Conservation (phyloP, 2,329 filamentous ascomycete species). For the Diaporthe eres region DNA sequence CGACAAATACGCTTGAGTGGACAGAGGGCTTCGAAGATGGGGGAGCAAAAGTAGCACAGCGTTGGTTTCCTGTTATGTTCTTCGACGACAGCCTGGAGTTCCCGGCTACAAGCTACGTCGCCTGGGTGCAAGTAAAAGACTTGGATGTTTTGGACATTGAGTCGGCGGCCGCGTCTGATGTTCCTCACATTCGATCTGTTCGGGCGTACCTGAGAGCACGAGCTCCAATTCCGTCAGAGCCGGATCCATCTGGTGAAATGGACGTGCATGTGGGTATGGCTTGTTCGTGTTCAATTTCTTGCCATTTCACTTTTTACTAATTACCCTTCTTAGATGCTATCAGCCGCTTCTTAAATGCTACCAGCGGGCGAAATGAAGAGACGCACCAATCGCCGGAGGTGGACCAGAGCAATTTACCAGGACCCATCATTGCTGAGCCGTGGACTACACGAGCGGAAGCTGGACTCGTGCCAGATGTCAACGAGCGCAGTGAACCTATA, state of each 20-base stretch:
- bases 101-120: not conserved
- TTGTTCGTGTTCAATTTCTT: conserved; percentile 13
- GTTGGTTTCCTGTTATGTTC: conserved; percentile 1
- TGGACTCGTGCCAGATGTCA: not conserved
- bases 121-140: not conserved
- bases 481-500: not conserved
- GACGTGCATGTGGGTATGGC: not conserved
- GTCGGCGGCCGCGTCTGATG: not conserved
- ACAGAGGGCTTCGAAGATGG: conserved; percentile 11
- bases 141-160: conserved; percentile 3
- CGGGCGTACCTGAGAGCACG: not conserved
- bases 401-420: not conserved
- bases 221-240: not conserved
- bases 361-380: not conserved
- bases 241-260: not conserved
- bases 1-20: conserved; percentile 1
- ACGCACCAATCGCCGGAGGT: not conserved
- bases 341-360: not conserved
- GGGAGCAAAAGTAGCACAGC: conserved; percentile 6
- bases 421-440: not conserved
- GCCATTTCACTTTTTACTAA: not conserved
- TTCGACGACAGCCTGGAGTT: not conserved
- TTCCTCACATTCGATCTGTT: conserved; percentile 6
- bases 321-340: not conserved
- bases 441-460: not conserved